A percentile compares a stretch with the other conserved stretches of the same genome.
Evolutionary conservation across 2,329 filamentous ascomycete species (phyloP).

Genomic region (Raffaelea ambrosiae): DNA sequence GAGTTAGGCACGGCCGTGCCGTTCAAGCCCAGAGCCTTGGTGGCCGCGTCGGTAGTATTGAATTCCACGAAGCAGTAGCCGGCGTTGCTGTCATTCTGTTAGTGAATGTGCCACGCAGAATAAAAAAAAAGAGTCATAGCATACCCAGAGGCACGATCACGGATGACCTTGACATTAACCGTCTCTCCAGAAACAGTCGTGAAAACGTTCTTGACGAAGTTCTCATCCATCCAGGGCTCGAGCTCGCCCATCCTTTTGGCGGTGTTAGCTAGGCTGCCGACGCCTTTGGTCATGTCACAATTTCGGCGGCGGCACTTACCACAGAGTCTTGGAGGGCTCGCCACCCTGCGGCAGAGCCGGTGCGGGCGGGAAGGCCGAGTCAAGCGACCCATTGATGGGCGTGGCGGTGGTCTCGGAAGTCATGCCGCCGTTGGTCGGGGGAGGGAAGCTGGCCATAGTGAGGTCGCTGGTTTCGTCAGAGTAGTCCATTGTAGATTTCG

Average conservation of each 20-base stretch:
- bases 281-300: too few species aligned
- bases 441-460: constrained; percentile 14
- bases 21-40: constrained; percentile 85
- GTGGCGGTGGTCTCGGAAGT: constrained; percentile 13
- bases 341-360: constrained; percentile 17
- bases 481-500: not conserved
- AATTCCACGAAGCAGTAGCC: constrained; percentile 99
- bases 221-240: constrained; percentile 98
- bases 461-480: not conserved
- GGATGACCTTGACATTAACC: constrained; percentile 99
- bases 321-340: constrained; percentile 50
- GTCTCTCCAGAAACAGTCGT: constrained; percentile 80
- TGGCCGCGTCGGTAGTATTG: constrained; percentile 68
- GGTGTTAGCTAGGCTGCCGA: not conserved
- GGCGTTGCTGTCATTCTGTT: constrained; percentile 59
- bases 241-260: constrained; percentile 88
- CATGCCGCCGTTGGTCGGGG: constrained; percentile 13
- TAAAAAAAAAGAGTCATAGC: constrained; percentile 13
- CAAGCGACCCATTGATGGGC: constrained; percentile 21
- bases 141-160: constrained; percentile 96
- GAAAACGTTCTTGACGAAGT: constrained; percentile 93
- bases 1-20: constrained; percentile 89
- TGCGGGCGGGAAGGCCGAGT: constrained; percentile 14
- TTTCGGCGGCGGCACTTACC: too few species aligned
- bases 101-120: not conserved